Conservation (phyloP, 495 filamentous ascomycete species). For the Podospora comata region DNA sequence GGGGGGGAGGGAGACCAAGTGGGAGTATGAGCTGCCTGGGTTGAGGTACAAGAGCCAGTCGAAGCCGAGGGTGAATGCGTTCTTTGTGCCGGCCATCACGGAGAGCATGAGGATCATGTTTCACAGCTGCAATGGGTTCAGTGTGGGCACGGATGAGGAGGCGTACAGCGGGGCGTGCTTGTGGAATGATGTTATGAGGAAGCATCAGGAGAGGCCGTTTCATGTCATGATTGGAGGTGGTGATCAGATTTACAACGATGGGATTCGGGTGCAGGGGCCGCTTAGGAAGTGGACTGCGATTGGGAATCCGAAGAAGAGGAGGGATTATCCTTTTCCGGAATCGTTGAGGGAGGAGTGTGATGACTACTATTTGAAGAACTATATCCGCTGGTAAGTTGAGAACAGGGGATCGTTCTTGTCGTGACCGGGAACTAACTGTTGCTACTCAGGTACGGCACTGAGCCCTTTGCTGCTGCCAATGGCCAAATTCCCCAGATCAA, state of each 20-base stretch:
- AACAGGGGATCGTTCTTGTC: neutral
- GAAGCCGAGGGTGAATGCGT: conserved; percentile 51
- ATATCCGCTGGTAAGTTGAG: conserved; percentile 61
- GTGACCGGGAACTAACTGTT: neutral
- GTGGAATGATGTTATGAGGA: conserved; percentile 86
- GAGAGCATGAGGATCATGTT: conserved; percentile 96
- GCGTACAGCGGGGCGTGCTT: conserved; percentile 77
- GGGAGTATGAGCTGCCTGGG: conserved; percentile 57
- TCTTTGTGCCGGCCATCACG: conserved; percentile 70
- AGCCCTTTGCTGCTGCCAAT: conserved; percentile 81
- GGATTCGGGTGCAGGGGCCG: conserved; percentile 77
- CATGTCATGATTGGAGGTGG: conserved; percentile 94
- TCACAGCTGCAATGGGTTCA: conserved; percentile 95
- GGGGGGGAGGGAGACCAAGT: conserved; percentile 50
- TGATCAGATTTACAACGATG: conserved; percentile 94
- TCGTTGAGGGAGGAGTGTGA: conserved; percentile 73
- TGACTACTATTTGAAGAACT: conserved; percentile 86
- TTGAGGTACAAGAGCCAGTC: conserved; percentile 44
- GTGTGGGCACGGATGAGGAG: conserved; percentile 83
- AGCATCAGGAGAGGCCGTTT: conserved; percentile 68
- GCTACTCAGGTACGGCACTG: conserved; percentile 55
- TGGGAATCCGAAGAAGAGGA: conserved; percentile 74
- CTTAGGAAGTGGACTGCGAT: conserved; percentile 79
- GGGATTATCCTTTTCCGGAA: conserved; percentile 71
- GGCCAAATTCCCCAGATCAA: conserved; percentile 88